Conservation (phyloP, 805 yeast species). For the Wickerhamomyces strasburgensis region DNA sequence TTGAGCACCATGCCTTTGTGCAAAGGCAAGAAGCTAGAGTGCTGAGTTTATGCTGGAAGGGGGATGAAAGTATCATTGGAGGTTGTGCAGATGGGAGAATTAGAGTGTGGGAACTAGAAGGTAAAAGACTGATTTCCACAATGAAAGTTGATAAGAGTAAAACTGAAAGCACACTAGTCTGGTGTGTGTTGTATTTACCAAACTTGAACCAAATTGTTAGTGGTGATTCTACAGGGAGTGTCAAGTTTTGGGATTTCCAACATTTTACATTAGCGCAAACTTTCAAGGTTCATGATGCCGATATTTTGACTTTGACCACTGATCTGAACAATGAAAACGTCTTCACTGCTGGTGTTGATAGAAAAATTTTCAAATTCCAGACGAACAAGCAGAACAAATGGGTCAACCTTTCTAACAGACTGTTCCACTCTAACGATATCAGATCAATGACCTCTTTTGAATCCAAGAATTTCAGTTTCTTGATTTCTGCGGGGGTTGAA, state of each 20-base stretch:
- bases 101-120: conserved; percentile 65
- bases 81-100: conserved; percentile 96
- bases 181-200: conserved; percentile 73
- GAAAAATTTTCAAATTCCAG: conserved; percentile 73
- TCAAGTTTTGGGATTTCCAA: conserved; percentile 87
- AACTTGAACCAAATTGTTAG: conserved; percentile 71
- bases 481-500: conserved; percentile 84
- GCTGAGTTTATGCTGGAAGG: conserved; percentile 72
- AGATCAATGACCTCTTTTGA: conserved; percentile 71
- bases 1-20: conserved; percentile 70
- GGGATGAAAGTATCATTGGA: conserved; percentile 63
- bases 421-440: conserved; percentile 82
- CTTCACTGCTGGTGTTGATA: conserved; percentile 89
- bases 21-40: conserved; percentile 84
- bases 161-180: conserved; percentile 82
- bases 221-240: conserved; percentile 94
- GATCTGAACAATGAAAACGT: conserved; percentile 58
- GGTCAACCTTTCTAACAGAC: conserved; percentile 70
- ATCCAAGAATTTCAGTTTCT: conserved; percentile 58
- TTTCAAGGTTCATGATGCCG: conserved; percentile 85
- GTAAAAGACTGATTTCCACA: conserved; percentile 60
- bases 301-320: conserved; percentile 67
- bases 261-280: conserved; percentile 75
- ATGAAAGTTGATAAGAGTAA: conserved; percentile 90
- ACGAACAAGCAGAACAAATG: conserved; percentile 48